These are phyloP conservation scores for Melanopsichium pennsylvanicum DNA, from an alignment of 1,284 basidiomycete genomes.

Conservation along the genomic window DNA sequence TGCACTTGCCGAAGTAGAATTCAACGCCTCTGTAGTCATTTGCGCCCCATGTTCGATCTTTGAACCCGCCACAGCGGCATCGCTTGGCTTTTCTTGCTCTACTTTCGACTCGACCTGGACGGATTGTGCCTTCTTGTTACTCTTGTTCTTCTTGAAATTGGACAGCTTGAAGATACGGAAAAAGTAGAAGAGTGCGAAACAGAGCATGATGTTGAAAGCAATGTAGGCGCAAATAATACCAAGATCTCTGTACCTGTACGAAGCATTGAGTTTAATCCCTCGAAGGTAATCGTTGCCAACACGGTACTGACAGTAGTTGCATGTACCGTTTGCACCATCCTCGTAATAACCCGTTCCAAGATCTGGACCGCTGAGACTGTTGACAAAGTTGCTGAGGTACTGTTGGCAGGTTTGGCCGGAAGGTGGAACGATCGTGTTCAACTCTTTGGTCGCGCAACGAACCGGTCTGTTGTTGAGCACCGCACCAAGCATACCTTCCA, in stretches of 20 bases:
- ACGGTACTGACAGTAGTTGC: slow-evolving; percentile 69
- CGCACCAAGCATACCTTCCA: slow-evolving; percentile 67
- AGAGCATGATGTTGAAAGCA: slow-evolving; percentile 70
- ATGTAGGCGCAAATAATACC: slow-evolving; percentile 73
- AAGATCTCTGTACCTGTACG: slow-evolving; percentile 48
- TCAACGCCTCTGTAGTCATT: slow-evolving; percentile 4
- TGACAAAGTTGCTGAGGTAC: slow-evolving; percentile 66
- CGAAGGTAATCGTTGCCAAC: slow-evolving; percentile 71
- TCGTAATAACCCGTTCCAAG: slow-evolving; percentile 47
- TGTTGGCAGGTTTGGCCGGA: slow-evolving; percentile 67
- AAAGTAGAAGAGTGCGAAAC: slow-evolving; percentile 53
- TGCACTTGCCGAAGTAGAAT: slow-evolving; percentile 10
- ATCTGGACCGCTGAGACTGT: slow-evolving; percentile 26
- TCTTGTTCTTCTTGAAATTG: slow-evolving; percentile 19
- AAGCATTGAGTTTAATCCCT: slow-evolving; percentile 27
- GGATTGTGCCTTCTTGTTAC: neutral
- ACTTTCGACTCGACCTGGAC: no score
- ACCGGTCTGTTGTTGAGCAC: slow-evolving; percentile 65
- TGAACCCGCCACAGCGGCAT: neutral
- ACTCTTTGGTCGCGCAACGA: slow-evolving; percentile 67
- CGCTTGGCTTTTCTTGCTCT: neutral
- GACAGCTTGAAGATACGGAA: slow-evolving; percentile 49
- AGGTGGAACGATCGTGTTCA: slow-evolving; percentile 66
- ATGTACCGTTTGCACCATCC: slow-evolving; percentile 64
- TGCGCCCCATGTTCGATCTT: slow-evolving; percentile 7